Evolutionary conservation across 176 grass and related monocot genomes (phyloP).

Genomic region (Zea luxurians): DNA sequence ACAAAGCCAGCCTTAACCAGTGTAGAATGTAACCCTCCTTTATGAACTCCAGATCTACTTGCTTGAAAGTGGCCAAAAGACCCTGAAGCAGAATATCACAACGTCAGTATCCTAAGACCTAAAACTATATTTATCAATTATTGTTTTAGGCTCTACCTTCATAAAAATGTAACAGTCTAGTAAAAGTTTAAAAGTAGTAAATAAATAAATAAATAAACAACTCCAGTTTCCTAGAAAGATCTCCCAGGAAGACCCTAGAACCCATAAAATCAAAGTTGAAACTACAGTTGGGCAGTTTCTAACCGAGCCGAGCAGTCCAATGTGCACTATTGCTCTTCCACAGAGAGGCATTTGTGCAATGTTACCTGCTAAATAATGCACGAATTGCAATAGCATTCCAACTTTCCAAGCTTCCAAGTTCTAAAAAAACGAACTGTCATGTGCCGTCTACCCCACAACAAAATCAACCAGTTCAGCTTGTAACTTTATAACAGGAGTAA

Average conservation of each 20-base stretch:
- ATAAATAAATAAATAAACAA: background rate
- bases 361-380: background rate
- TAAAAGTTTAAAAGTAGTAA: background rate
- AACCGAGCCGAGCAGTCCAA: background rate
- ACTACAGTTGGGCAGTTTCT: background rate
- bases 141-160: background rate
- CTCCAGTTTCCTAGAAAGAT: background rate
- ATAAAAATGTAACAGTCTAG: conserved; percentile 5
- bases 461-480: background rate
- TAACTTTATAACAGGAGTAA: conserved; percentile 1
- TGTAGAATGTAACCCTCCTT: conserved; percentile 71
- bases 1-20: conserved; percentile 94
- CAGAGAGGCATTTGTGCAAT: background rate
- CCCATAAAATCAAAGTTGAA: no score
- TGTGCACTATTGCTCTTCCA: background rate
- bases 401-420: background rate
- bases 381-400: no score
- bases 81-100: conserved; percentile 51
- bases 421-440: background rate
- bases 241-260: background rate
- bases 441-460: background rate
- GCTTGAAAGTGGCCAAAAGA: conserved; percentile 99
- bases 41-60: conserved; percentile 91
- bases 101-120: background rate
- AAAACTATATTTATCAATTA: background rate